A percentile compares a stretch with the other conserved stretches of the same genome.
Conservation (phyloP, 2,329 filamentous ascomycete species). For the Aspergillus vadensis region DNA sequence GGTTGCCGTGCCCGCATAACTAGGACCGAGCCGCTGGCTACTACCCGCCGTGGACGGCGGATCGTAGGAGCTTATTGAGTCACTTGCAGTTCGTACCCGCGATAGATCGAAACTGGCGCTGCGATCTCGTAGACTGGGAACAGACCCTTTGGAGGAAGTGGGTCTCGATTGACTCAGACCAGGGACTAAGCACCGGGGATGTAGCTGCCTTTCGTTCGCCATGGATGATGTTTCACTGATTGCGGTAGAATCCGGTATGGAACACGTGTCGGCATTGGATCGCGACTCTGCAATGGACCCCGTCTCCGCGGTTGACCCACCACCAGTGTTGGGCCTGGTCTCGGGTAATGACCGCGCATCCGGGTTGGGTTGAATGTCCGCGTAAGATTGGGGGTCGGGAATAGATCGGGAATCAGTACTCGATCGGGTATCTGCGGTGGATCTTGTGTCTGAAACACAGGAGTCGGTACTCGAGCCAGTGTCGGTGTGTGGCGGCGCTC, state of each 20-base stretch:
- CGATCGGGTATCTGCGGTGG: not conserved
- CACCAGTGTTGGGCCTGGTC: not conserved
- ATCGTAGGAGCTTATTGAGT: slow-evolving; percentile 2
- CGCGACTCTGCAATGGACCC: not conserved
- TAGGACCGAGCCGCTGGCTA: not conserved
- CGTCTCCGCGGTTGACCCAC: not conserved
- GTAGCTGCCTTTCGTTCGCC: not conserved
- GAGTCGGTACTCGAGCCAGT: not conserved
- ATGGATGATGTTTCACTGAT: not conserved
- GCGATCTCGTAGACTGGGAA: not conserved
- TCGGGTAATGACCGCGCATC: not conserved
- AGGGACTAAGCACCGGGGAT: not conserved
- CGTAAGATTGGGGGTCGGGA: not conserved
- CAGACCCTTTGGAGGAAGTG: not conserved
- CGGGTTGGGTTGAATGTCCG: slow-evolving; percentile 2
- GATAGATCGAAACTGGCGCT: slow-evolving; percentile 3
- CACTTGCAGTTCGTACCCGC: not conserved
- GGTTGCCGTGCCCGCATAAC: not conserved
- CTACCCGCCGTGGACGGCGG: slow-evolving; percentile 8
- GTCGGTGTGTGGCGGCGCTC: not conserved
- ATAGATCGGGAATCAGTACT: not conserved
- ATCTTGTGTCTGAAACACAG: no score
- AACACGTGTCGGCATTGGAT: not conserved
- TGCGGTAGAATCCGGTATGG: not conserved
- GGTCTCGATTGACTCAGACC: slow-evolving; percentile 3